Evolutionary conservation across 208 protist species (phyloP).

Genomic region (Trypanosoma scelopori): DNA sequence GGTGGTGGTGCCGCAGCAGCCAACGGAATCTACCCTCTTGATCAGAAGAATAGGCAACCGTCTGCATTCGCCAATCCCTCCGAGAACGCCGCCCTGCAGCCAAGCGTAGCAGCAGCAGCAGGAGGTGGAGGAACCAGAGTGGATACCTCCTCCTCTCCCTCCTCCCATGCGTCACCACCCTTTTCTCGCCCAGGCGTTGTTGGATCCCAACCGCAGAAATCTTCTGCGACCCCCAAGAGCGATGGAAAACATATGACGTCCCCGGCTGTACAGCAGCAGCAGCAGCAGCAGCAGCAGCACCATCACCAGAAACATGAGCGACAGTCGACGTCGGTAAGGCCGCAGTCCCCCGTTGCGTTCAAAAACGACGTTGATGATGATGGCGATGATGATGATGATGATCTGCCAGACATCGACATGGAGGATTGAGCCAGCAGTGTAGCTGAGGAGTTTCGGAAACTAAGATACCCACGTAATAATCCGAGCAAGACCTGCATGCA

Average conservation of each 20-base stretch:
- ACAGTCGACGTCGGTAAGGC: neutral
- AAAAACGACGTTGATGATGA: neutral
- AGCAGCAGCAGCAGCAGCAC: neutral
- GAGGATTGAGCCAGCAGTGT: constrained; percentile 37
- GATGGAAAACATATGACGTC: neutral
- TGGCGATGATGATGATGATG: constrained; percentile 33
- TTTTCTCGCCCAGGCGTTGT: too few species aligned
- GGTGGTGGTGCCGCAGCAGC: too few species aligned
- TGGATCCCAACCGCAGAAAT: neutral
- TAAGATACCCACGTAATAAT: neutral
- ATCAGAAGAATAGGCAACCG: too few species aligned
- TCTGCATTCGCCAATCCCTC: too few species aligned
- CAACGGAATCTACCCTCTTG: too few species aligned
- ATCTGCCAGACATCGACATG: constrained; percentile 63
- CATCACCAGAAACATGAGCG: neutral
- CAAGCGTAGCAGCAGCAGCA: too few species aligned
- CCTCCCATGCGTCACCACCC: too few species aligned
- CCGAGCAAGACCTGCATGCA: too few species aligned
- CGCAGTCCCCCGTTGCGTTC: neutral
- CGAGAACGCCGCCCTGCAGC: too few species aligned
- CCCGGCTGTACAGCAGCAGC: neutral
- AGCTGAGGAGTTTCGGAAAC: constrained; percentile 5
- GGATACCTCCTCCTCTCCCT: too few species aligned
- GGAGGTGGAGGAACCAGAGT: too few species aligned
- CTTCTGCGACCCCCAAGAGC: neutral